Conservation (phyloP, 1,284 basidiomycete genomes). For the Ceratobasidium papillatum region DNA sequence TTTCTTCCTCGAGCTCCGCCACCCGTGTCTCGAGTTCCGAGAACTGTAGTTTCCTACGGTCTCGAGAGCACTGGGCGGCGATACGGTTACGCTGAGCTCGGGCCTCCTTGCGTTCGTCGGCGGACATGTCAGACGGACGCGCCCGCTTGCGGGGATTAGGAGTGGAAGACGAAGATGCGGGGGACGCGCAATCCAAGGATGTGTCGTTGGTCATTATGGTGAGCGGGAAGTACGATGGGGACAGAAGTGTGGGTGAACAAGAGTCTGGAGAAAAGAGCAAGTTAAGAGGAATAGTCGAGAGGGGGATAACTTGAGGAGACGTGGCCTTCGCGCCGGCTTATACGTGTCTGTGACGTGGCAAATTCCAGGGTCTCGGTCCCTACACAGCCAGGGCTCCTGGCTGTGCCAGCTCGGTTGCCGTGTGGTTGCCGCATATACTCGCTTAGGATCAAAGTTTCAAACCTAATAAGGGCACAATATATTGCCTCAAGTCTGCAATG, state of each 20-base stretch:
- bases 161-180: slow-evolving; percentile 50
- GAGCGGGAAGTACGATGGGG: slow-evolving; percentile 6
- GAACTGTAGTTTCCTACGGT: slow-evolving; percentile 81
- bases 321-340: slow-evolving; percentile 11
- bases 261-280: slow-evolving; percentile 28
- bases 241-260: slow-evolving; percentile 20
- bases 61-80: slow-evolving; percentile 84
- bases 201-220: slow-evolving; percentile 26
- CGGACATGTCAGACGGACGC: slow-evolving; percentile 63
- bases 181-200: slow-evolving; percentile 40
- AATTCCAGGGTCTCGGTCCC: slow-evolving; percentile 1
- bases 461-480: background rate
- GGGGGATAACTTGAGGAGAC: slow-evolving; percentile 1
- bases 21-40: slow-evolving; percentile 58
- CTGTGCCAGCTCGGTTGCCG: slow-evolving; percentile 15
- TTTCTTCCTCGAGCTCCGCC: slow-evolving; percentile 59
- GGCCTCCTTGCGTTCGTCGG: slow-evolving; percentile 82
- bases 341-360: slow-evolving; percentile 39
- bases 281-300: slow-evolving; percentile 20
- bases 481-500: background rate
- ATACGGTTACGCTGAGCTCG: slow-evolving; percentile 83
- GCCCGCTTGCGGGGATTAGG: slow-evolving; percentile 68
- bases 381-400: slow-evolving; percentile 1
- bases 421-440: slow-evolving; percentile 33
- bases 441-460: background rate